Evolutionary conservation across 148 eudicot genomes (phyloP).

Genomic region (Chenopodium album): DNA sequence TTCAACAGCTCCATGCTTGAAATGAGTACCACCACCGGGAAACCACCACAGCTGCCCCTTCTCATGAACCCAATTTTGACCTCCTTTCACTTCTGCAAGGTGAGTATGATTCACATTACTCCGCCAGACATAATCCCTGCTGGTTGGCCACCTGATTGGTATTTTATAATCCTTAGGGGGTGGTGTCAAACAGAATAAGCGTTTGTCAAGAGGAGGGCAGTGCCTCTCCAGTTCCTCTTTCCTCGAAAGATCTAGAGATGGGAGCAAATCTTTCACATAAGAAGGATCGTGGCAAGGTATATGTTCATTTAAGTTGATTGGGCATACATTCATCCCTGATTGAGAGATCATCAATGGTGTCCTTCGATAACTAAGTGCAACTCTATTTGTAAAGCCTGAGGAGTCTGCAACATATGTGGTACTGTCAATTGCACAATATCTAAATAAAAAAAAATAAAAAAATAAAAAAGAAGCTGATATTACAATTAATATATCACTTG

Average conservation of each 20-base stretch:
- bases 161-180: conserved; percentile 90
- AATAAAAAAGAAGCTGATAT: background rate
- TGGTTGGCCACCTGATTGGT: conserved; percentile 90
- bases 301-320: conserved; percentile 65
- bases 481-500: background rate
- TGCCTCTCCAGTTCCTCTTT: conserved; percentile 91
- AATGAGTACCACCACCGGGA: conserved; percentile 99
- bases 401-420: conserved; percentile 42
- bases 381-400: conserved; percentile 57
- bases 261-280: conserved; percentile 67
- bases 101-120: conserved; percentile 90
- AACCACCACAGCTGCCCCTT: conserved; percentile 88
- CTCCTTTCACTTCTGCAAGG: conserved; percentile 95
- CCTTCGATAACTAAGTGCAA: conserved; percentile 54
- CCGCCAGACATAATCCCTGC: conserved; percentile 95
- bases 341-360: conserved; percentile 57
- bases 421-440: conserved; percentile 6
- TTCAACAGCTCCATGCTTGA: conserved; percentile 93
- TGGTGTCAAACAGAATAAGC: conserved; percentile 85
- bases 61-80: conserved; percentile 97
- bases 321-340: conserved; percentile 80
- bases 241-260: conserved; percentile 66
- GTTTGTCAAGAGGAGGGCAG: conserved; percentile 78
- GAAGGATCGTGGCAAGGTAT: conserved; percentile 87
- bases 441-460: too few species aligned